Base-by-base conservation (phyloP, 78 protist genomes). In the Dictyostelium brefeldianum region DNA sequence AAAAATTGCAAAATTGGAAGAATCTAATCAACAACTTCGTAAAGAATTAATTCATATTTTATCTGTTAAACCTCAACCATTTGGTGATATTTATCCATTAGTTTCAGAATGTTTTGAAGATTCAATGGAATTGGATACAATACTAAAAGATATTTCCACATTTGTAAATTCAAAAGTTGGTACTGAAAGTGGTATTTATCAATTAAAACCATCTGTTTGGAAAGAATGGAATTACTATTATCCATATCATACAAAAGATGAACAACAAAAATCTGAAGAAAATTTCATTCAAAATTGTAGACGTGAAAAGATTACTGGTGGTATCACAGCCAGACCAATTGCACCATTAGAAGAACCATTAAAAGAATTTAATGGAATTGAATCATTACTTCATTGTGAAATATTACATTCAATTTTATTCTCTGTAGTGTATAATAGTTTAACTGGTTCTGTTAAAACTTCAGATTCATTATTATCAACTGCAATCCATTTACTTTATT, bases 121-220 rank as follows among this genome's bases (percentile, higher is more conserved):
- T 0, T 31, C 36, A 15, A 14, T 15, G 11, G 56, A 31, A n/a
- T 71, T 89, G 31, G 93, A 89, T 20, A 8, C 20, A 17, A 41
- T 74, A 20, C 59, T 89, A 10, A n/a, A 14, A 3, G 48, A 15
- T 1, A 80, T 89, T 14, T 53, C 93, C 4, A 22, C n/a, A 0
- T 89, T 56, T 48, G 64, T 54, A 4, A 65, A 31, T 31, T 56
- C 93, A 6, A 74, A 73, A 5, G 7, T 65, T 5, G 69, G 69
- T n/a, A 71, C 78, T 2, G 93, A 89, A 3, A 27, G 53, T 18
- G 93, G 93, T 9, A 71, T 50, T 15, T 89, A 89, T 57, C 79
- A 74, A 14, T 36, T 89, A 18, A 71, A 57, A 22, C 56, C 71
- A n/a, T 0, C 77, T 0, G 29, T 29, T 31, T 89, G 93, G 93